phyloP scores from a whole-genome alignment of 2,329 filamentous ascomycete species.

The Whalleya microplaca region DNA sequence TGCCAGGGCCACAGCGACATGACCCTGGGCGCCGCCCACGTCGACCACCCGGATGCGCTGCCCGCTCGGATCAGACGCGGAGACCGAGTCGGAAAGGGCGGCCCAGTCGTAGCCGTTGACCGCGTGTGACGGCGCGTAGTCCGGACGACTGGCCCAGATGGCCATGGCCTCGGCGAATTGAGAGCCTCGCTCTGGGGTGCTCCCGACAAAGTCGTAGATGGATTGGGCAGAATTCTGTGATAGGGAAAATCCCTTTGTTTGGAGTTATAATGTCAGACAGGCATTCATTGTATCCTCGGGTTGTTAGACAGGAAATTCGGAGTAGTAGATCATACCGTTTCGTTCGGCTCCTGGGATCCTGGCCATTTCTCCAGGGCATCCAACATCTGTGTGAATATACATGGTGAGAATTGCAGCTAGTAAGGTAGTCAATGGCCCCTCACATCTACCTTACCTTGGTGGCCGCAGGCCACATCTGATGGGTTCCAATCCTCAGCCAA shows the following conservation, averaged over 20 bases:
- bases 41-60: slow-evolving; percentile 9
- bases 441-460: slow-evolving; percentile 24
- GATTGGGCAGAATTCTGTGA: neutral
- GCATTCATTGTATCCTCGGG: neutral
- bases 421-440: too few relatives aligned
- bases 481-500: slow-evolving; percentile 39
- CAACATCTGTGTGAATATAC: slow-evolving; percentile 22
- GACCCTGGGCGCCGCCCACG: slow-evolving; percentile 32
- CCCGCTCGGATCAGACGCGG: neutral
- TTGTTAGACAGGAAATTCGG: too few relatives aligned
- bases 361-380: slow-evolving; percentile 43
- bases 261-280: slow-evolving; percentile 1
- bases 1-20: slow-evolving; percentile 32
- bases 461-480: slow-evolving; percentile 37
- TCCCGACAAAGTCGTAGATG: neutral
- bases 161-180: slow-evolving; percentile 8
- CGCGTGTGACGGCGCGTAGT: neutral
- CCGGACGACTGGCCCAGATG: slow-evolving; percentile 17
- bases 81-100: neutral
- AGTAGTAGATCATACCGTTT: slow-evolving; percentile 38
- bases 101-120: slow-evolving; percentile 24
- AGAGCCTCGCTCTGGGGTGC: neutral
- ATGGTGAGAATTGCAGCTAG: neutral
- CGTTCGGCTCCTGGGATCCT: slow-evolving; percentile 38
- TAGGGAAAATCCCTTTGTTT: neutral